These are phyloP conservation scores for Rugosomyces carneus DNA, from an alignment of 1,284 basidiomycete genomes.

Conservation along the genomic window DNA sequence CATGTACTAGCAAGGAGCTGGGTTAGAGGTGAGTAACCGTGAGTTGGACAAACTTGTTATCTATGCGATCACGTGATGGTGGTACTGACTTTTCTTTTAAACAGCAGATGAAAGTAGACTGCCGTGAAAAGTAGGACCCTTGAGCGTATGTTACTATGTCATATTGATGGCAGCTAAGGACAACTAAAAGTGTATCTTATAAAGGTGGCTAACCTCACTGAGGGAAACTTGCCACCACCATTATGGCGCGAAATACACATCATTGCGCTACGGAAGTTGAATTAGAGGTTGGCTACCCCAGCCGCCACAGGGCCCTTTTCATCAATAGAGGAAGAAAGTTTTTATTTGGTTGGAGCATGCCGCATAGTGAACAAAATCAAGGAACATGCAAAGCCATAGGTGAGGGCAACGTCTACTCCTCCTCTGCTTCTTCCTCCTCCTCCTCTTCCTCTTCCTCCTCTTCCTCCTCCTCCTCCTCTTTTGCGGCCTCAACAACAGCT, in stretches of 20 bases:
- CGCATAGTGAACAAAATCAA: slow-evolving; percentile 34
- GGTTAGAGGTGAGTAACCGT: not conserved
- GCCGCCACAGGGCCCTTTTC: not conserved
- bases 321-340: not conserved
- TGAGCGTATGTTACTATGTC: no score
- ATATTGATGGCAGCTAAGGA: no score
- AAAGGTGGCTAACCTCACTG: no score
- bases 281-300: no score
- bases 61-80: slow-evolving; percentile 8
- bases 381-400: slow-evolving; percentile 36
- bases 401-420: slow-evolving; percentile 33
- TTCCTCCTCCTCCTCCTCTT: slow-evolving; percentile 83
- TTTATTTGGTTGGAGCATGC: slow-evolving; percentile 33
- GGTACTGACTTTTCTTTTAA: no score
- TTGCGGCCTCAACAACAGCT: slow-evolving; percentile 85
- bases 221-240: no score
- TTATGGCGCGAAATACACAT: no score
- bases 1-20: not conserved
- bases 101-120: no score
- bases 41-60: no score
- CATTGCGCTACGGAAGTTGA: no score
- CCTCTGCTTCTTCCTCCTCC: slow-evolving; percentile 38
- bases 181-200: no score
- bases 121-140: no score
- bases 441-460: slow-evolving; percentile 84